A percentile compares a stretch with the other conserved stretches of the same genome.
Conservation (phyloP, 768 basidiomycete genomes). For the Cystofilobasidium macerans region DNA sequence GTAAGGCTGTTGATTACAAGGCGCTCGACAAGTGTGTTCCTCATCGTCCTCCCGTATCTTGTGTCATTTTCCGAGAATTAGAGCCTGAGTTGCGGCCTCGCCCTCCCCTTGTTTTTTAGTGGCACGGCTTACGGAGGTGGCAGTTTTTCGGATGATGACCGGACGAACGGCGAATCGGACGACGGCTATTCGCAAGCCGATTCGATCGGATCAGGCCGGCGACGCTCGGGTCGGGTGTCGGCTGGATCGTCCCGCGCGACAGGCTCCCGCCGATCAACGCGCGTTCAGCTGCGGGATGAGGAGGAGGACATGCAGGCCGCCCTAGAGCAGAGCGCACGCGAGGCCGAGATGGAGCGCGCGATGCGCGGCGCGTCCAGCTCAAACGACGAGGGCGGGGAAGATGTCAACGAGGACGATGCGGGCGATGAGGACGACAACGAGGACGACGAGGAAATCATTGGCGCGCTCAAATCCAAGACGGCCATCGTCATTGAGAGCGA, state of each 20-base stretch:
- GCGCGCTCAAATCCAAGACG: not conserved
- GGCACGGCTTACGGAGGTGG: not conserved
- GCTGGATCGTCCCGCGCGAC: not conserved
- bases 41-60: no score
- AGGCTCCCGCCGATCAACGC: not conserved
- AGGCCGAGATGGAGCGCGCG: not conserved
- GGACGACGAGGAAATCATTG: not conserved
- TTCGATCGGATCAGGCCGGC: not conserved
- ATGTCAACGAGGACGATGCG: not conserved
- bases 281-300: not conserved
- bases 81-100: not conserved
- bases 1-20: not conserved
- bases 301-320: not conserved
- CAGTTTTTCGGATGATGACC: not conserved
- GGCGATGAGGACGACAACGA: not conserved
- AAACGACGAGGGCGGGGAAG: not conserved
- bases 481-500: not conserved
- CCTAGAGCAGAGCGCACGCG: not conserved
- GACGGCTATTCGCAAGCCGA: not conserved
- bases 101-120: not conserved
- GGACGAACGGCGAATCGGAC: slow-evolving; percentile 2
- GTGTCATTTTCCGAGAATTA: not conserved
- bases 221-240: not conserved
- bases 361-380: not conserved
- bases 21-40: not conserved